Conservation (phyloP, 305 asterid genomes). For the Nicotiana rustica region DNA sequence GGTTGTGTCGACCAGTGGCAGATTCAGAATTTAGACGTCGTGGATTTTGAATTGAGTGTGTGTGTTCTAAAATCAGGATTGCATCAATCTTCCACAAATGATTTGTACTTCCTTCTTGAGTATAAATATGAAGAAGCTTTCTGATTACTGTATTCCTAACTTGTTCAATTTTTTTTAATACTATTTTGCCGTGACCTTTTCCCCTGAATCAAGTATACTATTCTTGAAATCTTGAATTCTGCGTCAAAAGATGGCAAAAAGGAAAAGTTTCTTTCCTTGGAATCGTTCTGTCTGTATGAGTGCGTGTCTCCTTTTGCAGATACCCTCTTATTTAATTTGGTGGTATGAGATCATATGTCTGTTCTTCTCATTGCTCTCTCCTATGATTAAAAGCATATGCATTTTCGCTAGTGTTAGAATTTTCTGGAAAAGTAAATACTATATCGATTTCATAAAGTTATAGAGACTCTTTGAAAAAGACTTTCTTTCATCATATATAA, state of each 20-base stretch:
- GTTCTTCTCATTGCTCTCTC: neutral
- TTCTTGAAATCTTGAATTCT: neutral
- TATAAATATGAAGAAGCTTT: neutral
- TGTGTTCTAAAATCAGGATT: neutral
- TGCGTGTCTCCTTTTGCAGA: neutral
- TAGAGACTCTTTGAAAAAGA: neutral
- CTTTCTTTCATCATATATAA: neutral
- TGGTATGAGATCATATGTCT: neutral
- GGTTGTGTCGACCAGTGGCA: neutral
- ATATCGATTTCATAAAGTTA: neutral
- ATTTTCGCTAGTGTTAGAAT: neutral
- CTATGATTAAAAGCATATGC: neutral
- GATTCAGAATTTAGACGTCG: neutral
- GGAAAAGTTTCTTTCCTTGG: neutral
- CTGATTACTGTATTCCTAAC: neutral
- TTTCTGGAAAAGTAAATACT: neutral
- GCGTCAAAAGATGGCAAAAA: slow-evolving; percentile 16
- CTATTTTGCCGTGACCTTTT: neutral
- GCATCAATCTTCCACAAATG: neutral
- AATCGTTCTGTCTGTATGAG: neutral
- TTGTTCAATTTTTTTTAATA: neutral
- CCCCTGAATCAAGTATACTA: slow-evolving; percentile 7
- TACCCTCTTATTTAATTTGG: neutral
- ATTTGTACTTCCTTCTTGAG: neutral
- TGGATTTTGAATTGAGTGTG: neutral